Evolutionary conservation across 495 filamentous ascomycete species (phyloP).

Genomic region (Staphylotrichum longicolle): DNA sequence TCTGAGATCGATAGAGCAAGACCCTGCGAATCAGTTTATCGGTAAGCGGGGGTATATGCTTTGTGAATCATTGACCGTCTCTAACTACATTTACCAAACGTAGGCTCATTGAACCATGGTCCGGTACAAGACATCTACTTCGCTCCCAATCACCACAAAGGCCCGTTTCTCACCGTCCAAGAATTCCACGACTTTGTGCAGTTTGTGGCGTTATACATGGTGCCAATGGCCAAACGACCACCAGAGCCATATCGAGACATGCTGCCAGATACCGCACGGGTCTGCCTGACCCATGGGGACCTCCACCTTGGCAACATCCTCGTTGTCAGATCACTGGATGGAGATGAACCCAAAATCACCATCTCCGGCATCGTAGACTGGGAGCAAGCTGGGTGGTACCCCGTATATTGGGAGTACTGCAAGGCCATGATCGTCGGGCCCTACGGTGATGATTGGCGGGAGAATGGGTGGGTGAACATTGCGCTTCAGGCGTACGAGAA

Average conservation of each 20-base stretch:
- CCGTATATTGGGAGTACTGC: constrained; percentile 3
- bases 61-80: background rate
- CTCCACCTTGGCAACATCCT: background rate
- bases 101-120: background rate
- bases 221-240: background rate
- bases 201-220: background rate
- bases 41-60: background rate
- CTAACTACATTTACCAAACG: background rate
- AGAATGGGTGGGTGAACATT: background rate
- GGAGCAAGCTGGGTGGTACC: constrained; percentile 5
- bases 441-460: background rate
- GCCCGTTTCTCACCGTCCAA: background rate
- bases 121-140: background rate
- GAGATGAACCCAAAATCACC: background rate
- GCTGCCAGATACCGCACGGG: background rate
- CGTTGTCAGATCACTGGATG: background rate
- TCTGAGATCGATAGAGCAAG: background rate
- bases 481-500: background rate
- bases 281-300: background rate
- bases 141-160: background rate
- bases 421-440: constrained; percentile 2
- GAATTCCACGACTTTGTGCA: constrained; percentile 1
- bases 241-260: background rate
- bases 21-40: background rate
- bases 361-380: background rate